Evolutionary conservation across 2,329 filamentous ascomycete genomes (phyloP).

Genomic region (Allantophomopsis cytisporea): DNA sequence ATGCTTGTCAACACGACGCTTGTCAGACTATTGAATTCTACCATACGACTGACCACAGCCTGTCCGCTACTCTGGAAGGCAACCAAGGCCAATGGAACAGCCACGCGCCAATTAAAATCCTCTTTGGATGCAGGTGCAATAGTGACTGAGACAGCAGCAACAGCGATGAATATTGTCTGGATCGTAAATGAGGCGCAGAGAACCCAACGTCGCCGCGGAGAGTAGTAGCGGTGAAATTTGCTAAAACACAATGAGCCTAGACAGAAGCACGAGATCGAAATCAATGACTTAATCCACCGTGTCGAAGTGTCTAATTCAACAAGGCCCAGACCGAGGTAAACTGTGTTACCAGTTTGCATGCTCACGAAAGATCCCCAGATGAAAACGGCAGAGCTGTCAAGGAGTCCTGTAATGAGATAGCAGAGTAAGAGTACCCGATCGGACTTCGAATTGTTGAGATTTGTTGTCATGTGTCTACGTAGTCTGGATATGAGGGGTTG

Average conservation of each 20-base stretch:
- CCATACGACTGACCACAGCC: constrained; percentile 54
- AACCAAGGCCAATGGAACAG: constrained; percentile 54
- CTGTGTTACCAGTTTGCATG: constrained; percentile 60
- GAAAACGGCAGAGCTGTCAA: constrained; percentile 64
- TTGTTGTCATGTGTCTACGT: too few species aligned
- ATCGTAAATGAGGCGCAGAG: constrained; percentile 42
- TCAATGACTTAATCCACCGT: constrained; percentile 59
- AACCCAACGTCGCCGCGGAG: constrained; percentile 49
- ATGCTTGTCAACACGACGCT: constrained; percentile 68
- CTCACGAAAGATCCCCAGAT: constrained; percentile 73
- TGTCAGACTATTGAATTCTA: constrained; percentile 55
- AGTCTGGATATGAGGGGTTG: too few species aligned
- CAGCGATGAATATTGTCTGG: constrained; percentile 36
- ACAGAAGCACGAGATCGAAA: constrained; percentile 58
- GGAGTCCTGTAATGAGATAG: constrained; percentile 64
- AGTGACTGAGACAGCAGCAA: constrained; percentile 33
- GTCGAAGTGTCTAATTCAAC: constrained; percentile 37
- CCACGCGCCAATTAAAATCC: constrained; percentile 40
- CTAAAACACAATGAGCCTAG: constrained; percentile 60
- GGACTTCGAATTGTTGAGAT: constrained; percentile 11
- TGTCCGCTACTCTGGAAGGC: constrained; percentile 68
- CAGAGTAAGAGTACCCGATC: constrained; percentile 58
- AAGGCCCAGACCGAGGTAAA: constrained; percentile 67
- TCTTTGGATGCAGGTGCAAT: constrained; percentile 27
- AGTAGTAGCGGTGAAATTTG: constrained; percentile 50